Conservation (phyloP, 2,329 filamentous ascomycete genomes). For the Cordyceps cateniannulata region DNA sequence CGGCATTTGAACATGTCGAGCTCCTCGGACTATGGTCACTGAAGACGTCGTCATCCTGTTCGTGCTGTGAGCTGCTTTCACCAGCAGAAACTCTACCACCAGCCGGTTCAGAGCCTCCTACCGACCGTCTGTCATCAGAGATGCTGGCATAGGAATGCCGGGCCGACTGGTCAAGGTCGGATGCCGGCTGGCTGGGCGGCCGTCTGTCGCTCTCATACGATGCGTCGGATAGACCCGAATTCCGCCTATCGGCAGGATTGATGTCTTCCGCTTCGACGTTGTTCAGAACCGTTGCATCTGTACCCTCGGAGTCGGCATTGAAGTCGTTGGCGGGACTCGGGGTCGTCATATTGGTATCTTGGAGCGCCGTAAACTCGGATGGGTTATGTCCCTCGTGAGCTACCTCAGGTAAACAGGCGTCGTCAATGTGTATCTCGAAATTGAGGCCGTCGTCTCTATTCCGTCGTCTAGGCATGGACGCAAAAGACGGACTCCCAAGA, state of each 20-base stretch:
- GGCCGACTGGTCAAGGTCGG: neutral
- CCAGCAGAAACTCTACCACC: neutral
- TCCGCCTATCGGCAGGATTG: neutral
- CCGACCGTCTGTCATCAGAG: neutral
- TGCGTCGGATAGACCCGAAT: neutral
- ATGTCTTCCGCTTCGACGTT: neutral
- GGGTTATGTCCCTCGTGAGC: slow-evolving; percentile 30
- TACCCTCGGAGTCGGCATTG: slow-evolving; percentile 16
- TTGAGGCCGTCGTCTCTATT: slow-evolving; percentile 30
- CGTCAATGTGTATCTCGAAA: slow-evolving; percentile 44
- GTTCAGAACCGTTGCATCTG: slow-evolving; percentile 1
- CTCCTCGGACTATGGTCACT: slow-evolving; percentile 52
- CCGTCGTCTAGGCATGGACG: slow-evolving; percentile 23
- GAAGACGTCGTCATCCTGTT: slow-evolving; percentile 51
- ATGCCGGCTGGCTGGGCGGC: neutral
- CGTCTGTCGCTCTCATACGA: slow-evolving; percentile 10
- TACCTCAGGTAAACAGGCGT: slow-evolving; percentile 35
- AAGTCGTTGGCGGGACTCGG: neutral
- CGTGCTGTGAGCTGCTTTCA: slow-evolving; percentile 42
- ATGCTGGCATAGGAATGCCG: slow-evolving; percentile 7
- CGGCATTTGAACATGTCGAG: slow-evolving; percentile 46
- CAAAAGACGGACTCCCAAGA: neutral
- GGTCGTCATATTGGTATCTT: neutral
- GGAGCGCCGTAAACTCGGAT: slow-evolving; percentile 13
- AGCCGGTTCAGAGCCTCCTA: neutral